These are phyloP conservation scores for Podospora comata DNA, from an alignment of 495 filamentous ascomycete species.

Conservation along the genomic window DNA sequence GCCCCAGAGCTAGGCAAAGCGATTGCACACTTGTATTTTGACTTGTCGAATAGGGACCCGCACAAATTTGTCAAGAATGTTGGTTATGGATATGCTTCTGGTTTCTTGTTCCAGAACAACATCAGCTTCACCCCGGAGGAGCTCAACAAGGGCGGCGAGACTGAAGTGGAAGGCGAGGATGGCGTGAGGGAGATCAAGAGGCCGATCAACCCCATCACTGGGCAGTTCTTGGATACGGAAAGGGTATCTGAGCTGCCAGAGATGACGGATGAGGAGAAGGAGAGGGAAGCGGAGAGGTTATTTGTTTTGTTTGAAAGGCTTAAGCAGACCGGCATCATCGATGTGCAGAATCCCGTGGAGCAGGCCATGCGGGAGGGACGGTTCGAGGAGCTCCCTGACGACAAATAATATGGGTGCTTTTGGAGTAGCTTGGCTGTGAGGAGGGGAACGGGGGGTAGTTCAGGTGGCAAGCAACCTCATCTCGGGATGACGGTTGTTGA, in stretches of 20 bases:
- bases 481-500: too few relatives aligned
- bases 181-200: constrained; percentile 18
- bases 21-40: constrained; percentile 80
- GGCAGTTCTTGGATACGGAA: constrained; percentile 75
- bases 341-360: constrained; percentile 80
- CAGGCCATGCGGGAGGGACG: constrained; percentile 72
- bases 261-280: constrained; percentile 91
- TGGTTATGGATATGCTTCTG: constrained; percentile 89
- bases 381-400: constrained; percentile 66
- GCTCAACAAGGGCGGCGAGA: constrained; percentile 53
- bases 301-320: constrained; percentile 94
- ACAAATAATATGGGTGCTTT: constrained; percentile 21
- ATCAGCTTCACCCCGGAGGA: constrained; percentile 66
- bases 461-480: not conserved
- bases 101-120: constrained; percentile 72
- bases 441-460: not conserved
- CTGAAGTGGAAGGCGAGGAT: not conserved
- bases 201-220: constrained; percentile 81
- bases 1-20: constrained; percentile 67
- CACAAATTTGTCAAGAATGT: constrained; percentile 73
- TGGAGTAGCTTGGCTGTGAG: not conserved
- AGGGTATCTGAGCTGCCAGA: constrained; percentile 52
- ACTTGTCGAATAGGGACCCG: constrained; percentile 73
- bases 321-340: constrained; percentile 76
- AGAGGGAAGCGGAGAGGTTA: constrained; percentile 85